A percentile compares a stretch with the other conserved stretches of the same genome.
Conservation (phyloP, 345 rosid genomes). For the Pelargonium nanum region DNA sequence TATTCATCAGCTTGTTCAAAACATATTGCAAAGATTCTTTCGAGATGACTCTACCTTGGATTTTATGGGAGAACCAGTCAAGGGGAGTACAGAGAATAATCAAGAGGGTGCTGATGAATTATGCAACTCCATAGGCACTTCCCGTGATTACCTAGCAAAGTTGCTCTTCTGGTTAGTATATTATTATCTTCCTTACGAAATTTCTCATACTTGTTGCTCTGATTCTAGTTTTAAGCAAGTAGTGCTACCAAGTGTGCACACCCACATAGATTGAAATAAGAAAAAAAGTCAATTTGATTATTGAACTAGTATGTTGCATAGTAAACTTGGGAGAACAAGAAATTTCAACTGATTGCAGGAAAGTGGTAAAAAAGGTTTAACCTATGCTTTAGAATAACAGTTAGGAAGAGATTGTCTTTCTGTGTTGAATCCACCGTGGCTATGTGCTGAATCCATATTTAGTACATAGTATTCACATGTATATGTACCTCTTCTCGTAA, state of each 20-base stretch:
- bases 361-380: too few relatives aligned
- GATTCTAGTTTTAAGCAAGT: neutral
- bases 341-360: too few relatives aligned
- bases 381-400: too few relatives aligned
- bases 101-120: conserved; percentile 31
- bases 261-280: neutral
- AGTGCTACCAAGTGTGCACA: neutral
- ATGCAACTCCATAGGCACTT: conserved; percentile 40
- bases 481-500: too few relatives aligned
- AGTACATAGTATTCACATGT: too few relatives aligned
- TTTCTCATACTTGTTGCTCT: neutral
- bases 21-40: conserved; percentile 38
- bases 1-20: conserved; percentile 68
- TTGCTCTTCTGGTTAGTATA: conserved; percentile 73
- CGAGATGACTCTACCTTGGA: conserved; percentile 31
- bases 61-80: conserved; percentile 23
- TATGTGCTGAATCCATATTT: too few relatives aligned
- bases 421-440: too few relatives aligned
- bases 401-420: too few relatives aligned
- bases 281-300: too few relatives aligned
- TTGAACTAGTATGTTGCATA: too few relatives aligned
- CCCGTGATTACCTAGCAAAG: conserved; percentile 86
- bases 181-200: conserved; percentile 4
- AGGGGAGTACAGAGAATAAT: conserved; percentile 15
- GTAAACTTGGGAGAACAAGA: too few relatives aligned